Conservation (phyloP, 345 rosid species). For the Eucalyptus grandis region DNA sequence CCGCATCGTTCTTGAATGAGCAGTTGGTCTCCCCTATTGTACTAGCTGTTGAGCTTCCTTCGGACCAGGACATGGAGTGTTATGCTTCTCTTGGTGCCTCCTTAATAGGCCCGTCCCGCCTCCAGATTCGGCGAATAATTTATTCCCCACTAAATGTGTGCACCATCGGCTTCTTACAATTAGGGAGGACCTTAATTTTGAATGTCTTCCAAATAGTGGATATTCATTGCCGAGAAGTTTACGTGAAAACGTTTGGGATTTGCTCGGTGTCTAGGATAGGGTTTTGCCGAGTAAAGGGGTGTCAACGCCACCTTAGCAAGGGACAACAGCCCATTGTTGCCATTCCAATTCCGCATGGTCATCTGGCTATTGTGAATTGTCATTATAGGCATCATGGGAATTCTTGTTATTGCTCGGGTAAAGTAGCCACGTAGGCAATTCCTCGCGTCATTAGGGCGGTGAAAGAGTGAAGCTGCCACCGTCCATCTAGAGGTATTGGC, state of each 20-base stretch:
- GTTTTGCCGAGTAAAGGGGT: background rate
- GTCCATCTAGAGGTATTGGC: too few relatives aligned
- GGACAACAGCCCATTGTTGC: background rate
- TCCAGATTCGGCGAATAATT: background rate
- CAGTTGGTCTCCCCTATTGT: accelerated
- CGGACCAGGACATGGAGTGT: accelerated
- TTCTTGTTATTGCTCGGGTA: background rate
- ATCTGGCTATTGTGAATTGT: background rate
- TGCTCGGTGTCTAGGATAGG: background rate
- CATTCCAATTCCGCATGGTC: background rate
- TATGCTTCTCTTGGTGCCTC: background rate
- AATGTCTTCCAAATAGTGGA: background rate
- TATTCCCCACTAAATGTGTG: background rate
- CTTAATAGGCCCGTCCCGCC: background rate
- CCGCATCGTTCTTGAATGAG: background rate
- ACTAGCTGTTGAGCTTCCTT: background rate
- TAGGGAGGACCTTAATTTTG: background rate
- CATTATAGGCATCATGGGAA: background rate
- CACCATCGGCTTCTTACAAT: background rate
- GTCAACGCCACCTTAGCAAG: accelerated
- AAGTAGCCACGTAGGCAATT: too few relatives aligned
- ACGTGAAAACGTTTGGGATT: accelerated
- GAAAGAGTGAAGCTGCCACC: too few relatives aligned
- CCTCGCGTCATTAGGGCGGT: too few relatives aligned
- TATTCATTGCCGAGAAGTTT: background rate